Conservation (phyloP, 306 rosid species). For the Quercus robur region DNA sequence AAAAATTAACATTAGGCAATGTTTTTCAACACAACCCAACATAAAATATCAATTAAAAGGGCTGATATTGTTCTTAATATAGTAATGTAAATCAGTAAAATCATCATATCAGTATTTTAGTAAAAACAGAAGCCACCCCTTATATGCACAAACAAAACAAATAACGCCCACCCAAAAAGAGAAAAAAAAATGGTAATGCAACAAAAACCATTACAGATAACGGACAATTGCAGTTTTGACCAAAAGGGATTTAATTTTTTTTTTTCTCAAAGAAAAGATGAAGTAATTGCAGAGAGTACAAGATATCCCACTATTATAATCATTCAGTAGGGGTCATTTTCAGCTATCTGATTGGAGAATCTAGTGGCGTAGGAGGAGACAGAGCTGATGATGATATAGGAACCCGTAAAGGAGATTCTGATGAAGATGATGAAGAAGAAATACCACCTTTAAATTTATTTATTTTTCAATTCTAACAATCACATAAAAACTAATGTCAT, state of each 20-base stretch:
- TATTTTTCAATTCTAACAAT: too few relatives aligned
- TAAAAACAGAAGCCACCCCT: slow-evolving; percentile 10
- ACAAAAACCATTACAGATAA: slow-evolving; percentile 64
- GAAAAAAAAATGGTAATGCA: slow-evolving; percentile 26
- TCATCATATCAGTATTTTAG: slow-evolving; percentile 18
- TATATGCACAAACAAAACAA: slow-evolving; percentile 39
- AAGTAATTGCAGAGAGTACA: slow-evolving; percentile 4
- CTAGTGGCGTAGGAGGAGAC: slow-evolving; percentile 44
- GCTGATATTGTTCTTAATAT: neutral
- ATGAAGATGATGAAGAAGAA: slow-evolving; percentile 27
- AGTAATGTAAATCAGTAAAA: slow-evolving; percentile 7
- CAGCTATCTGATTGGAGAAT: slow-evolving; percentile 75
- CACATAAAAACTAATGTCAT: too few relatives aligned
- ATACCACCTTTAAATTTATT: neutral
- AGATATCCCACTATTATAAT: slow-evolving; percentile 2
- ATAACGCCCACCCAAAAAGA: slow-evolving; percentile 13
- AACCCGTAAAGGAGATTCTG: slow-evolving; percentile 6
- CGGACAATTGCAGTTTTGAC: slow-evolving; percentile 49
- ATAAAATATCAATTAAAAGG: neutral
- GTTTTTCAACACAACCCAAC: too few relatives aligned
- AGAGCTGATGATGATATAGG: slow-evolving; percentile 28
- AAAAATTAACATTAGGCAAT: too few relatives aligned
- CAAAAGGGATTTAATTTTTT: neutral
- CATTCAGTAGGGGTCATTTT: slow-evolving; percentile 52
- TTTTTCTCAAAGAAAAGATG: neutral